Percentiles rank a stretch among this genome's conserved stretches.
Evolutionary conservation across 2,329 filamentous ascomycete genomes (phyloP).

Genomic region (Fusarium xyrophilum): DNA sequence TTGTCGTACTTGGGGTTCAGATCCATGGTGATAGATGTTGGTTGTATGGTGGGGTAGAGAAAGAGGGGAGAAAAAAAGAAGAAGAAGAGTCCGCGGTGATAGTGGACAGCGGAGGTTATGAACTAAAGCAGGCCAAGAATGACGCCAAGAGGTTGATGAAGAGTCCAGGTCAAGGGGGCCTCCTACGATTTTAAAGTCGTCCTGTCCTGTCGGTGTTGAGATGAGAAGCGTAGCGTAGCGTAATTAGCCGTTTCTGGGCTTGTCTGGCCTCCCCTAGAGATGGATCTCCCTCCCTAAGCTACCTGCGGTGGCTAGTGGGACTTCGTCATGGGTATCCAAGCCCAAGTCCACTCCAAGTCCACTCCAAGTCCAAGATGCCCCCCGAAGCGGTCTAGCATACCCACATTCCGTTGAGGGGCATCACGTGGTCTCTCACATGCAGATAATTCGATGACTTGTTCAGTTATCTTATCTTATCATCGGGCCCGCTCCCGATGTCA

Average conservation of each 20-base stretch:
- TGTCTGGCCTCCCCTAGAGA: conserved; percentile 41
- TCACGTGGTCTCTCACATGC: conserved; percentile 40
- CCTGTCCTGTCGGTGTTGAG: conserved; percentile 24
- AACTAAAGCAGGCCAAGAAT: conserved; percentile 4
- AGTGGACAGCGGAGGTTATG: conserved; percentile 4
- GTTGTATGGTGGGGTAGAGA: conserved; percentile 35
- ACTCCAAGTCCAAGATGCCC: conserved; percentile 34
- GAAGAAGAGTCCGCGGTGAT: conserved; percentile 10
- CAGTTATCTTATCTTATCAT: conserved; percentile 9
- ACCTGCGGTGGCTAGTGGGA: conserved; percentile 30
- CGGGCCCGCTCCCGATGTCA: conserved; percentile 6
- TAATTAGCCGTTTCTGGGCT: conserved; percentile 40
- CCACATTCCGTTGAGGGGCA: conserved; percentile 24
- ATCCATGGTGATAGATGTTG: conserved; percentile 53
- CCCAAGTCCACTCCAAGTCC: conserved; percentile 11
- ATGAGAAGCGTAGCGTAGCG: conserved; percentile 31
- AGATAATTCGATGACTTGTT: conserved; percentile 17
- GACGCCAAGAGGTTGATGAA: conserved; percentile 15
- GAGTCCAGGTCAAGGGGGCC: conserved; percentile 30
- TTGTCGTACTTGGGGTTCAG: conserved; percentile 90
- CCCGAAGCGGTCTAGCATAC: conserved; percentile 38
- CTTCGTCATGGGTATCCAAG: conserved; percentile 40
- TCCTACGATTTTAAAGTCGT: conserved; percentile 26
- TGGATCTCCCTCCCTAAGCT: conserved; percentile 22
- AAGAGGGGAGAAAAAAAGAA: background rate